These are phyloP conservation scores for Kwoniella heveanensis DNA, from an alignment of 768 basidiomycete species.

Conservation along the genomic window DNA sequence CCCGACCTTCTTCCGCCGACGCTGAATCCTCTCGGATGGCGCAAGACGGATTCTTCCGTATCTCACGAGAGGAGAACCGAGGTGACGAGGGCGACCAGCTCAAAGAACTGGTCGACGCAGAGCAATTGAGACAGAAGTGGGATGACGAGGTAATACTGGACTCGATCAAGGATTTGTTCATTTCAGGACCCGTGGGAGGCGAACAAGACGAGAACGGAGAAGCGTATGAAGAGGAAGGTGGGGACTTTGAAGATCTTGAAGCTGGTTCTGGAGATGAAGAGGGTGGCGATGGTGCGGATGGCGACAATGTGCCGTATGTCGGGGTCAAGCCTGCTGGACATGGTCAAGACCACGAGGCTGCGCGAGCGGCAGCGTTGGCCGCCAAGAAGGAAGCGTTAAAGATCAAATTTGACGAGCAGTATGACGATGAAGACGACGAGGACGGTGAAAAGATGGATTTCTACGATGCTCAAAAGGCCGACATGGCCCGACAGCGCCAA, in stretches of 20 bases:
- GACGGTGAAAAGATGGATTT: constrained; percentile 70
- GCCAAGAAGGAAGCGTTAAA: constrained; percentile 89
- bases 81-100: constrained; percentile 63
- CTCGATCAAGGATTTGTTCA: constrained; percentile 82
- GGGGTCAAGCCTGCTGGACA: constrained; percentile 51
- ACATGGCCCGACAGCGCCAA: constrained; percentile 78
- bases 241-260: constrained; percentile 56
- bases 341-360: constrained; percentile 47
- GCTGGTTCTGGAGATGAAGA: constrained; percentile 53
- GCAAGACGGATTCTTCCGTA: constrained; percentile 71
- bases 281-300: constrained; percentile 58
- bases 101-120: constrained; percentile 64
- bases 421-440: constrained; percentile 76
- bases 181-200: constrained; percentile 65
- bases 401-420: constrained; percentile 93
- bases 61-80: constrained; percentile 51
- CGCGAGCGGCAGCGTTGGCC: constrained; percentile 62
- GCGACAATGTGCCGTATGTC: constrained; percentile 57
- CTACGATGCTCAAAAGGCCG: constrained; percentile 87
- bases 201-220: constrained; percentile 48
- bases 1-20: constrained; percentile 44
- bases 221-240: constrained; percentile 56
- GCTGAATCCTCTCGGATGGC: constrained; percentile 46
- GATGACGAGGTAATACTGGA: constrained; percentile 81
- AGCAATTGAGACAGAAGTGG: constrained; percentile 69